Evolutionary conservation across 495 filamentous ascomycete species (phyloP).

Genomic region (Hypoxylon fuscum): DNA sequence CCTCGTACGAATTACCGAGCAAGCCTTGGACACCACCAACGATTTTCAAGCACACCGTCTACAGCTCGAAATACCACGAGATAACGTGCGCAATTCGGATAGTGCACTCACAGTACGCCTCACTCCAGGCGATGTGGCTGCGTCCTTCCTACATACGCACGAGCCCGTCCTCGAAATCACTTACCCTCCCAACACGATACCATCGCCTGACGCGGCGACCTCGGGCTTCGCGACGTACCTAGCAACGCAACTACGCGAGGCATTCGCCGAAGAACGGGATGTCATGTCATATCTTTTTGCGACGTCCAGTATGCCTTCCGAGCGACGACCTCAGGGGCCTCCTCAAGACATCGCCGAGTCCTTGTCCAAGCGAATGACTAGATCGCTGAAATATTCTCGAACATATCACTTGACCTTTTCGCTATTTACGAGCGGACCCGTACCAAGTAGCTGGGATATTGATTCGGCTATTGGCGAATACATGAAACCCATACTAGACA

Average conservation of each 20-base stretch:
- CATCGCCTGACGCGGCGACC: constrained; percentile 71
- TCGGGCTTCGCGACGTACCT: constrained; percentile 83
- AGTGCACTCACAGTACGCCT: constrained; percentile 75
- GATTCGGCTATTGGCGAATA: constrained; percentile 83
- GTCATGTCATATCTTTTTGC: constrained; percentile 85
- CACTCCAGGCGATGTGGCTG: constrained; percentile 67
- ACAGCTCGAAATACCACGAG: constrained; percentile 72
- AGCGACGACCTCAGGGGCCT: constrained; percentile 54
- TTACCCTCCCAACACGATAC: constrained; percentile 79
- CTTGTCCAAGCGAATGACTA: constrained; percentile 67
- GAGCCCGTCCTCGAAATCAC: constrained; percentile 78
- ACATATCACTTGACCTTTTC: constrained; percentile 98
- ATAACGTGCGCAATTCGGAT: constrained; percentile 35
- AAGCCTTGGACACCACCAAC: constrained; percentile 88
- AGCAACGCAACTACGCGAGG: constrained; percentile 76
- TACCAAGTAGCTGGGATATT: constrained; percentile 91
- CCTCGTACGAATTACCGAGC: constrained; percentile 84
- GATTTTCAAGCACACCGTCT: constrained; percentile 93
- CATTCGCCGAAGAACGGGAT: constrained; percentile 90
- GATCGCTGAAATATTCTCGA: constrained; percentile 89
- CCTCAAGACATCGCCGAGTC: constrained; percentile 54
- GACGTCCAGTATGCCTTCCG: constrained; percentile 60
- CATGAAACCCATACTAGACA: constrained; percentile 80
- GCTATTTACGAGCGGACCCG: constrained; percentile 79
- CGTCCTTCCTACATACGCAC: constrained; percentile 71